Evolutionary conservation across 2,329 filamentous ascomycete species (phyloP), one percentile per base, ranked within the genome.

Genomic region (Exophiala viscosa): DNA sequence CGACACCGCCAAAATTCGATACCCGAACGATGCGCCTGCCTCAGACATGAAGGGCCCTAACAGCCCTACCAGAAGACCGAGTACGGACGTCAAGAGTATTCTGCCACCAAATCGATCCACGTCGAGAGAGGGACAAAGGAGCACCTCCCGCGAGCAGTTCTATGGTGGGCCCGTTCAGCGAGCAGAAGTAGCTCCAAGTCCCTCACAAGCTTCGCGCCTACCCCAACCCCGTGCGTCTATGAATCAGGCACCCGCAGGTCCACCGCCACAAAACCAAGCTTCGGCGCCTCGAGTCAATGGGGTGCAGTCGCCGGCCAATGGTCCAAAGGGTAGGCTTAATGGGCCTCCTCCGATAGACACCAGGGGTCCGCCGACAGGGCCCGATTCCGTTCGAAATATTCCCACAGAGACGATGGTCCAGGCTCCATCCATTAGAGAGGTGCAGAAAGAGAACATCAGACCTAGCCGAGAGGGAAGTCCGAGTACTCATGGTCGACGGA

Each of bases 1-100:
- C 56, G 93, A 99, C 69, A 99, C 93, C 7, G 86, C 83, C 43
- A 99, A 99, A 72, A 99, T 99, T 62, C 83, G 93, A 59, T 99
- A 99, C 70, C 93, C 93, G 1, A 92, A 88, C 62, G 91, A 96
- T 64, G 69, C 71, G 51, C 66, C 67, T 54, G 66, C 63, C 31
- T 67, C 62, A 67, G 13, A 70, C 68, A 34, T 7, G 72, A 76
- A 42, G 68, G 72, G 50, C 65, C 66, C 28, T 15, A 38, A n/a
- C 69, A 69, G 70, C 5, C 63, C 64, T 48, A 58, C 57, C 13
- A 70, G 67, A 66, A 78, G 69, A 62, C 67, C 68, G 61, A 76
- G 73, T 54, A 76, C 70, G 18, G 62, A 65, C 18, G 76, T 78
- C 15, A 73, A 71, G 56, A 69, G 67, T 54, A 70, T 66, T 10